Base-by-base conservation (phyloP, 805 yeast genomes). In the Candida parachauliodes region DNA sequence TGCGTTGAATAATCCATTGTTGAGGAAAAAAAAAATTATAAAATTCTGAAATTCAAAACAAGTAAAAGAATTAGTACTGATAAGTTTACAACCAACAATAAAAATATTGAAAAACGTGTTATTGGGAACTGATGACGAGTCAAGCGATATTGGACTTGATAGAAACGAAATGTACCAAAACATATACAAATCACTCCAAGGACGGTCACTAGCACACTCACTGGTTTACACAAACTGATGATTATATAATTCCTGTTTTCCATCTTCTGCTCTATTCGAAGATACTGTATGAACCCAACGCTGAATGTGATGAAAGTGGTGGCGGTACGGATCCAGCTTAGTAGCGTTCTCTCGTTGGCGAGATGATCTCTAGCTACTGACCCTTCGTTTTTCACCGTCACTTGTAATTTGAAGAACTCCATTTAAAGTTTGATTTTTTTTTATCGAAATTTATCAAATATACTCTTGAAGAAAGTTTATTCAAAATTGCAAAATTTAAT, bases 1-100 rank as follows among this genome's bases (percentile, higher is more conserved):
- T 77, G 72, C n/a, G 79, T 53, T n/a, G 77, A 54, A 55, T 79
- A 82, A 8, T 71, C 72, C 12, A 77, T 25, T 22, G 26, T 34
- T 34, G 14, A 32, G 9, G 22, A 10, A 32, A 11, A 32, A 32
- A 32, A 21, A 8, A 32, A 32, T 11, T 28, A 28, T 21, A 31
- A 15, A 19, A 48, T 26, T 16, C 47, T 46, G 8, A 51, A 20
- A 30, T 53, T 54, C 16, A 59, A 30, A 5, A 51, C 46, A 1
- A 59, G 33, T 12, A 58, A 36, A 10, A 52, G 11, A 4, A 49
- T 30, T 23, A 57, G 30, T 32, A 59, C 38, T 3, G 49, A 48
- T 24, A 50, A 25, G 23, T 45, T 50, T 4, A 52, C 28, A 11
- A 41, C 24, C n/a, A 59, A 32, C 16, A 60, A 19, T 3, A 54